Evolutionary conservation across 805 yeast genomes (phyloP), one percentile per base, ranked within the genome.

Genomic region (Wickerhamomyces bovis): DNA sequence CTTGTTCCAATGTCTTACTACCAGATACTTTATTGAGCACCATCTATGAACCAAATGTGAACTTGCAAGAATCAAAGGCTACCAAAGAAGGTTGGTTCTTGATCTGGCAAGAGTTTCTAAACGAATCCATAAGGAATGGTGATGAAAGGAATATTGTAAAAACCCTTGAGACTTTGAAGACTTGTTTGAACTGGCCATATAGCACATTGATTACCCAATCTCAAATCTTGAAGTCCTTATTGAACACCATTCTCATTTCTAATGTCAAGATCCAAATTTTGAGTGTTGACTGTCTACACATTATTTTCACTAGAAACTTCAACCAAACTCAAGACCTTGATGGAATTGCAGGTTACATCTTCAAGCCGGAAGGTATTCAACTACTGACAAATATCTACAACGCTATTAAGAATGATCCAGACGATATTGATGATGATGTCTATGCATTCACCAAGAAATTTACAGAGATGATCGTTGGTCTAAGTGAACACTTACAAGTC

Each of bases 221-320:
- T 43, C 80, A 86, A 43, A 74, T 89, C 9, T 72, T 89, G 54
- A 72, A 75, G 38, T 76, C 83, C 13, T 69, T 94, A 38, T 74
- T 89, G 48, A 66, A 66, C 48, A 75, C 87, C 28, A 69, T 88
- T 44, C 66, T 78, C 36, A 68, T 81, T 8, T 71, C 77, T 26
- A 81, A 83, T 56, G 77, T 83, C 39, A 77, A 78, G 52, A 77
- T 92, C 42, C 83, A 88, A 61, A 83, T 89, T 0, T 74, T 90
- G 50, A 89, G 97, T 0, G 80, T 90, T 41, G 99, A 94, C 62
- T 89, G 97, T 59, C 73, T 94, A 51, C 97, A 94, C 63, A 85
- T 86, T 35, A 69, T 94, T 19, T 85, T 90, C 67, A 88, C 96
- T 1, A 77, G 98, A 58, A 75, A 77, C 13, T 89, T 87, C 64